These are phyloP conservation scores for Isatis tinctoria DNA, from an alignment of 345 rosid species.

Conservation along the genomic window DNA sequence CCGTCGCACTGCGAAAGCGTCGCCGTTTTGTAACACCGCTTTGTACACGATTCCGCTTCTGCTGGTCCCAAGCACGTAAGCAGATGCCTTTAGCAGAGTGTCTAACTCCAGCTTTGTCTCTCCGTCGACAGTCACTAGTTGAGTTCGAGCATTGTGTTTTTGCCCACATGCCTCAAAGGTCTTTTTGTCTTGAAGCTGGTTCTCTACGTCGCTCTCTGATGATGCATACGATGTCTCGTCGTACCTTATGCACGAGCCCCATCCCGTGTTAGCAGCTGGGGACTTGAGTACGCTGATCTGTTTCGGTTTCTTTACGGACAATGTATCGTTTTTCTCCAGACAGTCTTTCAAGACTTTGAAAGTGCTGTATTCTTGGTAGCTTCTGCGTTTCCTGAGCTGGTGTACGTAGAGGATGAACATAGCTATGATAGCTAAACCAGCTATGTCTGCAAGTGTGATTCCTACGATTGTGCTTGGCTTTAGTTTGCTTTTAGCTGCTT, in stretches of 20 bases:
- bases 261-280: conserved; percentile 34
- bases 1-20: conserved; percentile 69
- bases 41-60: conserved; percentile 67
- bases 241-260: conserved; percentile 52
- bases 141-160: conserved; percentile 29
- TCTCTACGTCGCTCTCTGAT: conserved; percentile 47
- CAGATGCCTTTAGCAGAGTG: conserved; percentile 74
- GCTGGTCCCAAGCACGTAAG: conserved; percentile 63
- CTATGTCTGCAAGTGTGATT: conserved; percentile 61
- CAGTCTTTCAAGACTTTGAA: conserved; percentile 22
- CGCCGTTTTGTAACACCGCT: conserved; percentile 71
- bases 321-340: conserved; percentile 28
- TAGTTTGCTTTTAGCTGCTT: conserved; percentile 38
- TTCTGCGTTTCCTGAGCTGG: conserved; percentile 55
- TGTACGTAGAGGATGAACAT: conserved; percentile 60
- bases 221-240: conserved; percentile 29
- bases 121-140: conserved; percentile 57
- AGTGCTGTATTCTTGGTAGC: conserved; percentile 23
- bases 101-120: conserved; percentile 68
- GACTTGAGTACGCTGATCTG: conserved; percentile 25
- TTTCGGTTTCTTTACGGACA: conserved; percentile 1
- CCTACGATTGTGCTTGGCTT: conserved; percentile 63
- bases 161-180: conserved; percentile 5
- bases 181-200: conserved; percentile 9
- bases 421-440: conserved; percentile 56